Evolutionary conservation across 2,329 filamentous ascomycete species (phyloP).

Genomic region (Didymella arachidicola): DNA sequence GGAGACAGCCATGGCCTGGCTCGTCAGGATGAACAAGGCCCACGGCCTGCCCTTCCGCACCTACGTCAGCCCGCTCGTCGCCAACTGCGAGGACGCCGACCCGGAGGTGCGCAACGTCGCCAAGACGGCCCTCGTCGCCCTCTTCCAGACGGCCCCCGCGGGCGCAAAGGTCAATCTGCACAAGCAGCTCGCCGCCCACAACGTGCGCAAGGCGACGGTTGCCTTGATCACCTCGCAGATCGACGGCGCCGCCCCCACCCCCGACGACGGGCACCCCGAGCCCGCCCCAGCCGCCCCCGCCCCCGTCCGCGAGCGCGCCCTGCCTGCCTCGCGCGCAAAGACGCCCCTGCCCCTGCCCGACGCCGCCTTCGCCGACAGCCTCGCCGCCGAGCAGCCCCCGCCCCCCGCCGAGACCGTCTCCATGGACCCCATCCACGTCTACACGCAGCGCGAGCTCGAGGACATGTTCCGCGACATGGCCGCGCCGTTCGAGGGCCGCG

Average conservation of each 20-base stretch:
- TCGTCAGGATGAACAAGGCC: constrained; percentile 84
- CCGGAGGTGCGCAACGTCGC: constrained; percentile 84
- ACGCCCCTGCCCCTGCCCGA: constrained; percentile 53
- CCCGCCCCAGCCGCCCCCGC: constrained; percentile 22
- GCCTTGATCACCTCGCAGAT: constrained; percentile 81
- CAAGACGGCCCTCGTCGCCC: constrained; percentile 81
- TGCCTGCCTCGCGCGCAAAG: constrained; percentile 44
- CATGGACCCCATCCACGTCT: constrained; percentile 83
- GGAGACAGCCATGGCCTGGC: constrained; percentile 84
- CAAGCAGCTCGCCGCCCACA: constrained; percentile 81
- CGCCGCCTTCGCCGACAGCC: constrained; percentile 54
- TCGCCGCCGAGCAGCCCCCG: constrained; percentile 63
- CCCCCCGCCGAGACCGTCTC: constrained; percentile 73
- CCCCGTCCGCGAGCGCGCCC: constrained; percentile 35
- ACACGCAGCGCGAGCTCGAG: constrained; percentile 86
- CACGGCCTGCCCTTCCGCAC: constrained; percentile 79
- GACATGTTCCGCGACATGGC: constrained; percentile 85
- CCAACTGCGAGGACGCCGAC: constrained; percentile 88
- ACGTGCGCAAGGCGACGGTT: constrained; percentile 86
- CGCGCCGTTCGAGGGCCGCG: constrained; percentile 81
- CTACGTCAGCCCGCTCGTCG: constrained; percentile 84
- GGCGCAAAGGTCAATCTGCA: constrained; percentile 88
- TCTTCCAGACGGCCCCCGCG: constrained; percentile 84
- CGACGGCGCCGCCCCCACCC: constrained; percentile 67
- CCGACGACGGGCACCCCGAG: constrained; percentile 19